phyloP scores from a whole-genome alignment of 352 stramenopile genomes.

The Phytophthora lateralis region DNA sequence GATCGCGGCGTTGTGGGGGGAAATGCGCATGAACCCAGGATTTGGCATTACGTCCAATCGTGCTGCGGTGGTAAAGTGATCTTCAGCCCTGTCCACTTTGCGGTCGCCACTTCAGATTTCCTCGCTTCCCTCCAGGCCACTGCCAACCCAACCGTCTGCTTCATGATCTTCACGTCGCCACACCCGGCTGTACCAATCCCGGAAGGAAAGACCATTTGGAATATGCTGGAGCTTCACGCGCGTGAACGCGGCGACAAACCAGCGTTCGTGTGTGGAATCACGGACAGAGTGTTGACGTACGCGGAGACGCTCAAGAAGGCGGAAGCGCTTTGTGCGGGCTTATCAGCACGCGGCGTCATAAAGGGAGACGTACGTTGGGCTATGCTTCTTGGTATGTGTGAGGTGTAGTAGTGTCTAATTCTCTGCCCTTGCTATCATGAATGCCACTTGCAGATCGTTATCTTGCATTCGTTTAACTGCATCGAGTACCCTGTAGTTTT shows the following conservation, averaged over 20 bases:
- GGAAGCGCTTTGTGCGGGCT: slow-evolving; percentile 33
- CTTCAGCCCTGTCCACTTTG: neutral
- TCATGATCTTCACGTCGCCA: slow-evolving; percentile 46
- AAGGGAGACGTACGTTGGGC: slow-evolving; percentile 45
- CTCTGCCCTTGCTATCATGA: slow-evolving; percentile 18
- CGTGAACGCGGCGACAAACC: slow-evolving; percentile 28
- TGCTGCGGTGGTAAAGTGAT: neutral
- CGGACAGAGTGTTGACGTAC: slow-evolving; percentile 41
- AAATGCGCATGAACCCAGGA: neutral
- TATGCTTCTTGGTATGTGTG: too few relatives aligned
- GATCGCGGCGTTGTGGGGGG: neutral
- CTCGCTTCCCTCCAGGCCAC: slow-evolving; percentile 1
- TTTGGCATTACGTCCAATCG: slow-evolving; percentile 6
- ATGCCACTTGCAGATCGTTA: slow-evolving; percentile 46
- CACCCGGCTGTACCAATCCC: slow-evolving; percentile 33
- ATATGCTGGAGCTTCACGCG: slow-evolving; percentile 45
- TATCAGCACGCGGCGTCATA: slow-evolving; percentile 40
- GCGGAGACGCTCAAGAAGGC: slow-evolving; percentile 29
- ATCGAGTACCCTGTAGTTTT: slow-evolving; percentile 57
- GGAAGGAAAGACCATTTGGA: slow-evolving; percentile 43
- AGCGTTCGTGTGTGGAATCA: slow-evolving; percentile 47
- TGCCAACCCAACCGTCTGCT: slow-evolving; percentile 2
- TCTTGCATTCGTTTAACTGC: slow-evolving; percentile 61
- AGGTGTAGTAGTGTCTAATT: slow-evolving; percentile 6
- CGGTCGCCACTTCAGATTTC: slow-evolving; percentile 11